These are phyloP conservation scores for Leavenworthia alabamica DNA, from an alignment of 345 rosid genomes.

Conservation along the genomic window DNA sequence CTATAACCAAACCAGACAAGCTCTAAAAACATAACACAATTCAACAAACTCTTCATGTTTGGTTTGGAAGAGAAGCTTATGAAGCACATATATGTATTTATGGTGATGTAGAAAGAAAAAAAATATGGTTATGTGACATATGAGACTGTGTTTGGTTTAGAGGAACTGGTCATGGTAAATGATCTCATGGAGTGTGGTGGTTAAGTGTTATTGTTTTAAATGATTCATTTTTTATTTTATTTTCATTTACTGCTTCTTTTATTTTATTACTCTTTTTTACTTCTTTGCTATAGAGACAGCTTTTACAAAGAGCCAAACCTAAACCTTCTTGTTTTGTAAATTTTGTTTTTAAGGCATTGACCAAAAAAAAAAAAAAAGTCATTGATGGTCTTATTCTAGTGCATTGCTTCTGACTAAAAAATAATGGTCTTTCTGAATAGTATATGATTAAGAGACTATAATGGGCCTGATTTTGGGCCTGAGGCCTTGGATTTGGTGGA, in stretches of 20 bases:
- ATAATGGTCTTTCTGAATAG: no score
- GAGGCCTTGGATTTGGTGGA: neutral
- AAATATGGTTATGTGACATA: conserved; percentile 1
- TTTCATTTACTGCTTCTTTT: conserved; percentile 24
- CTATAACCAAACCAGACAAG: conserved; percentile 20
- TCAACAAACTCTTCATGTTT: conserved; percentile 20
- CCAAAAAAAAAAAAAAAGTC: no score
- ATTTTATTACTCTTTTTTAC: conserved; percentile 10
- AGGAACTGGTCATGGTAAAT: conserved; percentile 32
- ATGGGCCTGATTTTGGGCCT: neutral
- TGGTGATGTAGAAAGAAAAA: neutral
- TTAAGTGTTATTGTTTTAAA: conserved; percentile 28
- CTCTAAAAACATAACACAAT: conserved; percentile 7
- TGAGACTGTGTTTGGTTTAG: conserved; percentile 4
- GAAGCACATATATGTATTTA: neutral
- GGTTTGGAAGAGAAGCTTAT: conserved; percentile 3
- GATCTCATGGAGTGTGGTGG: conserved; percentile 31
- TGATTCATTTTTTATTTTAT: neutral
- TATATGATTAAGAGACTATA: neutral
- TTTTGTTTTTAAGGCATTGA: conserved; percentile 9
- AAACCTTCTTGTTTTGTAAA: neutral
- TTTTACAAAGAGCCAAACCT: neutral
- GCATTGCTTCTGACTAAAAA: neutral
- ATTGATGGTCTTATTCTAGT: conserved; percentile 19
- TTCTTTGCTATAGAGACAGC: conserved; percentile 23